phyloP scores from a whole-genome alignment of 257 asterid species.

The Solanum peruvianum region DNA sequence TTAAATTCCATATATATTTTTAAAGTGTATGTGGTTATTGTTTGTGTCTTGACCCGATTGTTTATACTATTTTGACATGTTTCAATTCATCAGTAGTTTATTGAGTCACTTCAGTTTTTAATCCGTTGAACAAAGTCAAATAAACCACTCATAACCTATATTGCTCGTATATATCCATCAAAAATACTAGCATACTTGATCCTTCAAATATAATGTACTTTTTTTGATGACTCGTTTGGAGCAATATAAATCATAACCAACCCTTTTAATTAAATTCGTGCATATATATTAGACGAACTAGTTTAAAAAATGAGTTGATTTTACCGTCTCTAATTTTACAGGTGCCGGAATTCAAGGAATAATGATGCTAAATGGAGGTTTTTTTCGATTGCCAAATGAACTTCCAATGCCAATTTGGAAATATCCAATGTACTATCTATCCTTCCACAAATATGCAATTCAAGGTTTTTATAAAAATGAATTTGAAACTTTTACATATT shows the following conservation, averaged over 20 bases:
- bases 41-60: neutral
- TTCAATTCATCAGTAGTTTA: neutral
- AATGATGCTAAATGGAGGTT: slow-evolving; percentile 45
- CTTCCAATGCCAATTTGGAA: slow-evolving; percentile 46
- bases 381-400: slow-evolving; percentile 36
- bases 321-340: neutral
- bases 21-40: neutral
- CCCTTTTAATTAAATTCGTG: neutral
- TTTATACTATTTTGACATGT: neutral
- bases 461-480: slow-evolving; percentile 55
- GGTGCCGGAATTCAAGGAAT: slow-evolving; percentile 53
- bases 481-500: slow-evolving; percentile 27
- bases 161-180: neutral
- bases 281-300: neutral
- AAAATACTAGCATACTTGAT: neutral
- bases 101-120: neutral
- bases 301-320: neutral
- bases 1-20: neutral
- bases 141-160: neutral
- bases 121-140: neutral
- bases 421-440: slow-evolving; percentile 37
- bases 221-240: accelerated
- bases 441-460: slow-evolving; percentile 48
- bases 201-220: neutral
- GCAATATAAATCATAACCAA: neutral